Base-by-base conservation (phyloP, 2,329 filamentous ascomycete species). In the Pseudogymnoascus verrucosus region DNA sequence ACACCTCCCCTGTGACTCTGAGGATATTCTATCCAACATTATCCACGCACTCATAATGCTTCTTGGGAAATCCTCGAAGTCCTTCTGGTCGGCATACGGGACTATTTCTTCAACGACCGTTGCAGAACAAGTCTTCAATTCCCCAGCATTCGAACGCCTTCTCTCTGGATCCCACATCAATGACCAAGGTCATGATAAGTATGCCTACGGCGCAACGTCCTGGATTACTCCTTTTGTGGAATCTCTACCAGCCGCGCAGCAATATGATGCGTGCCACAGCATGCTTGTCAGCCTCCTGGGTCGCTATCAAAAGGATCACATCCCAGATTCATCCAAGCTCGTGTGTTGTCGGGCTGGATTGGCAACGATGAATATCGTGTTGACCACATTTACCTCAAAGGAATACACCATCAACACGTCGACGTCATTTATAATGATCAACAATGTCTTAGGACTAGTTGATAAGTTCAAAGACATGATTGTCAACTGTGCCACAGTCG, bases 71-170 rank as follows among this genome's bases (percentile, higher is more conserved):
- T 89, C 90, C 0, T 83, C 91, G 0, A 84, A 83, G 63, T 89
- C 90, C 51, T 95, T 97, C 69, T 97, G 93, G 93, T 89, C 91
- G 69, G 88, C 91, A 1, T 88, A 96, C 77, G 88, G 89, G 61
- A 85, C 91, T 31, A 90, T 93, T 61, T 89, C 90, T 0, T 89
- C 91, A 2, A 87, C 87, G 44, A 86, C 88, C 36, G 85, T 98
- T 59, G 85, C 91, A n/a, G 92, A 97, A 72, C 84, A 92, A 67
- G 84, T 96, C 47, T 90, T 95, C 69, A 84, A 83, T 64, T 92
- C 89, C 66, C 86, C 87, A 6, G 80, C 84, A 3, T 85, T 90
- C 69, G 81, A 81, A 36, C 76, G 76, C n/a, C 73, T 90, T 5
- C 80, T 93, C 11, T 75, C 78, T 7, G 84, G 87, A 66, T 87